Evolutionary conservation across 768 basidiomycete species (phyloP), one percentile per base, ranked within the genome.

Genomic region (Tricholoma furcatifolium): DNA sequence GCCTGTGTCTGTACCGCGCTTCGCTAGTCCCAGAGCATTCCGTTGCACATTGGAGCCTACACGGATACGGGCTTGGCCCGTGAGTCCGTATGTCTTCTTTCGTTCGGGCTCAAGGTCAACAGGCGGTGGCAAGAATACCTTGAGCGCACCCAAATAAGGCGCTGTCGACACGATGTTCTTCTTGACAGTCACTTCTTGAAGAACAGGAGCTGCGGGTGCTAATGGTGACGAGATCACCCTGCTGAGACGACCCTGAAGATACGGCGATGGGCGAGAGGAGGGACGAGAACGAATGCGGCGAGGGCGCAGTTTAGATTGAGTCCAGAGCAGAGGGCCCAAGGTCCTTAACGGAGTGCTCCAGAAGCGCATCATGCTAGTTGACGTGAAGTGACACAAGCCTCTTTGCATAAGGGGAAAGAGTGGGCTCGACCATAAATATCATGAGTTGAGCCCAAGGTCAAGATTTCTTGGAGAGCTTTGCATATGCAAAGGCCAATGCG

Each of bases 281-380:
- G 84, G 88, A 12, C 88, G 78, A 1, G 85, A 87, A 31, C 87
- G 79, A 41, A 77, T 64, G 15, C 85, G 83, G 46, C 75, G 82
- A 21, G 78, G 76, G 6, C 83, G 80, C 17, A 89, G 75, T 45
- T 90, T 87, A 0, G 82, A n/a, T n/a, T n/a, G n/a, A n/a, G n/a
- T n/a, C n/a, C n/a, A 83, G 0, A 89, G 84, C n/a, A 91, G 79
- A 6, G 87, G 86, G 0, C n/a, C 83, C 81, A 47, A 80, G 91
- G 47, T 73, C 86, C 66, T 87, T 76, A 32, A 88, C 71, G 0
- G 88, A 91, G 46, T 89, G 82, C 48, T 88, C 79, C 1, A 91
- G 72, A 50, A 92, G 70, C 0, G 87, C 88, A n/a, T n/a, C n/a
- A n/a, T n/a, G n/a, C n/a, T n/a, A n/a, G n/a, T n/a, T n/a, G n/a